A percentile compares a stretch with the other conserved stretches of the same genome.
Conservation (phyloP, 345 rosid genomes). For the Gossypium bickii region DNA sequence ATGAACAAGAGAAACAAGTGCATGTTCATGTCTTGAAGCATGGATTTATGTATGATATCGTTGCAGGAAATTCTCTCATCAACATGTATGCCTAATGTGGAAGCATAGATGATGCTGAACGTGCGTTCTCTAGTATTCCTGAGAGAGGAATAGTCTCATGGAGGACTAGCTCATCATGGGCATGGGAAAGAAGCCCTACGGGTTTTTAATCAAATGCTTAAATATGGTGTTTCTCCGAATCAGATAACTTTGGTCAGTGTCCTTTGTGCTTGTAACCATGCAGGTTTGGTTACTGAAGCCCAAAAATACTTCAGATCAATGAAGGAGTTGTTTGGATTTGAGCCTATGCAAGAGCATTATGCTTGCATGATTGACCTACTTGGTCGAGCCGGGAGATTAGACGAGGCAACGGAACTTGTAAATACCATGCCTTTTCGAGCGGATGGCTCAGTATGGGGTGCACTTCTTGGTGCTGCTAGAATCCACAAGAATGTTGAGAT, state of each 20-base stretch:
- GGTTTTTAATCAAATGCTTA: conserved; percentile 46
- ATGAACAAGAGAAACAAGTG: conserved; percentile 67
- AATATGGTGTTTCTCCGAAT: conserved; percentile 43
- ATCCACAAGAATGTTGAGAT: conserved; percentile 54
- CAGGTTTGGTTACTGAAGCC: conserved; percentile 57
- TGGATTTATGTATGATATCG: conserved; percentile 46
- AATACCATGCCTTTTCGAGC: conserved; percentile 49
- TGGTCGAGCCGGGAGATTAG: conserved; percentile 52
- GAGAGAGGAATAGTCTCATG: conserved; percentile 58
- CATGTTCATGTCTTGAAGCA: conserved; percentile 51
- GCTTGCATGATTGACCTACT: conserved; percentile 68
- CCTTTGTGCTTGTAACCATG: conserved; percentile 63
- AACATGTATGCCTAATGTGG: conserved; percentile 66
- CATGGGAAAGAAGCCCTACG: conserved; percentile 43
- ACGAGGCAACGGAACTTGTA: conserved; percentile 48
- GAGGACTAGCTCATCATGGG: conserved; percentile 47
- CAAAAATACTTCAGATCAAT: conserved; percentile 38
- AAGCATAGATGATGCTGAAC: conserved; percentile 50
- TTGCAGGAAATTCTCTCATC: conserved; percentile 61
- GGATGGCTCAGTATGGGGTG: conserved; percentile 53
- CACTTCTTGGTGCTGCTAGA: conserved; percentile 62
- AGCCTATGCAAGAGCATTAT: conserved; percentile 49
- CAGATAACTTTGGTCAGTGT: conserved; percentile 54
- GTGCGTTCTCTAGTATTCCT: conserved; percentile 42
- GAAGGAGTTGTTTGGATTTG: conserved; percentile 36